Percentiles rank a stretch among this genome's conserved stretches.
Conservation (phyloP, 2,329 filamentous ascomycete species). For the Fusarium kyushuense region DNA sequence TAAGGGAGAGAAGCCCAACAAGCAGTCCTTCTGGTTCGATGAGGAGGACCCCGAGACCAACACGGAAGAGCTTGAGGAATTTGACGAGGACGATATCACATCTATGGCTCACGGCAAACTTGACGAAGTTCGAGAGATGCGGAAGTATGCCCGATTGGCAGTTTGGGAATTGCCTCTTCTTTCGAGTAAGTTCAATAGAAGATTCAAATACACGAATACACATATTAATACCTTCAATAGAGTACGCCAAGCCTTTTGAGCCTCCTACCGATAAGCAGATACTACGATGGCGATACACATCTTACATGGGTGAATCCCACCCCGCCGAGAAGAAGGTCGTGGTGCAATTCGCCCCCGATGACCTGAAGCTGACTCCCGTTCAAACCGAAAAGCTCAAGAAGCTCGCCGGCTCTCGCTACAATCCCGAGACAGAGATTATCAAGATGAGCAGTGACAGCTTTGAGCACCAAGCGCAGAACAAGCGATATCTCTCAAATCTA, state of each 20-base stretch:
- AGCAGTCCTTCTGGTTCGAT: slow-evolving; percentile 62
- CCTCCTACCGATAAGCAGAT: slow-evolving; percentile 75
- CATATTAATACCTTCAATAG: slow-evolving; percentile 59
- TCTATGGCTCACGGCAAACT: slow-evolving; percentile 86
- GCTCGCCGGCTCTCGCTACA: slow-evolving; percentile 86
- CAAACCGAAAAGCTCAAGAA: slow-evolving; percentile 89
- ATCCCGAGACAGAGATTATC: slow-evolving; percentile 82
- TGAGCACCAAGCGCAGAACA: slow-evolving; percentile 93
- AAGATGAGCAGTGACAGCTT: slow-evolving; percentile 94
- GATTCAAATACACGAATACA: background rate
- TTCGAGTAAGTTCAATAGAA: slow-evolving; percentile 71
- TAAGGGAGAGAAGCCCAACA: slow-evolving; percentile 52
- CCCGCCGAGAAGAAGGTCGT: slow-evolving; percentile 95
- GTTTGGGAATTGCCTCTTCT: slow-evolving; percentile 97
- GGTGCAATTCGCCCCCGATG: slow-evolving; percentile 83
- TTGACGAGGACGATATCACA: slow-evolving; percentile 86
- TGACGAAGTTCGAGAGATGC: slow-evolving; percentile 86
- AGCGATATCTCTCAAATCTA: slow-evolving; percentile 88
- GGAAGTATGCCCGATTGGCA: slow-evolving; percentile 87
- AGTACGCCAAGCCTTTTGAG: slow-evolving; percentile 84
- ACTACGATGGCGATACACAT: slow-evolving; percentile 95
- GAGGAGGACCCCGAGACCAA: slow-evolving; percentile 62
- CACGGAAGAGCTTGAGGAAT: slow-evolving; percentile 69
- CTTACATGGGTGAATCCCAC: slow-evolving; percentile 94
- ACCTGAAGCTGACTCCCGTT: slow-evolving; percentile 75